phyloP scores from a whole-genome alignment of 805 yeast species.

The Kluyveromyces aestuarii region DNA sequence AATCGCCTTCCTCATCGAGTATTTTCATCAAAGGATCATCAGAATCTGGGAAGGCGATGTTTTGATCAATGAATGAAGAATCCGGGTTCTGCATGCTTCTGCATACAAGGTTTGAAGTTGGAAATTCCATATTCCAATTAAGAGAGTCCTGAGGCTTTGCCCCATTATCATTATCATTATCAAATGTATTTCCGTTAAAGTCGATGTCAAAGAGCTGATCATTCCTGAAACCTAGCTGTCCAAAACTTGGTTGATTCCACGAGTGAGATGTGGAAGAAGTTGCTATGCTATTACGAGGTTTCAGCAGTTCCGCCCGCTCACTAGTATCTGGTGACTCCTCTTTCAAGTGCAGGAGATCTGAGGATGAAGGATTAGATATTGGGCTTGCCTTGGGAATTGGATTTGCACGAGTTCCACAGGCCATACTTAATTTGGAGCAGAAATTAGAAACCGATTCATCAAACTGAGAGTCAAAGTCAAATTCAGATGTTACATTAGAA shows the following conservation, averaged over 20 bases:
- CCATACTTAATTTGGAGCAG: slow-evolving; percentile 66
- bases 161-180: slow-evolving; percentile 5
- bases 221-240: slow-evolving; percentile 10
- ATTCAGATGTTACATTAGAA: slow-evolving; percentile 16
- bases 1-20: not conserved
- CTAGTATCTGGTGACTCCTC: too few relatives aligned
- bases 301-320: not conserved
- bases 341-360: not conserved
- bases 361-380: not conserved
- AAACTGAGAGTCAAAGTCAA: slow-evolving; percentile 36
- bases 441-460: slow-evolving; percentile 68
- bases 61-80: slow-evolving; percentile 18
- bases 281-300: not conserved
- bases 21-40: slow-evolving; percentile 3
- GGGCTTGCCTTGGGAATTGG: slow-evolving; percentile 45
- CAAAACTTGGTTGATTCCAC: slow-evolving; percentile 12
- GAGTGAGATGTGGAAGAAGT: not conserved
- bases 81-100: not conserved
- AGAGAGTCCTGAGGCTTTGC: not conserved
- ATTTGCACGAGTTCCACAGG: slow-evolving; percentile 67
- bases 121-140: slow-evolving; percentile 1
- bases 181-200: not conserved
- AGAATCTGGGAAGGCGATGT: slow-evolving; percentile 26
- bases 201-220: slow-evolving; percentile 4
- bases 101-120: not conserved